These are phyloP conservation scores for Penicillium soppii DNA, from an alignment of 495 filamentous ascomycete species.

Conservation along the genomic window DNA sequence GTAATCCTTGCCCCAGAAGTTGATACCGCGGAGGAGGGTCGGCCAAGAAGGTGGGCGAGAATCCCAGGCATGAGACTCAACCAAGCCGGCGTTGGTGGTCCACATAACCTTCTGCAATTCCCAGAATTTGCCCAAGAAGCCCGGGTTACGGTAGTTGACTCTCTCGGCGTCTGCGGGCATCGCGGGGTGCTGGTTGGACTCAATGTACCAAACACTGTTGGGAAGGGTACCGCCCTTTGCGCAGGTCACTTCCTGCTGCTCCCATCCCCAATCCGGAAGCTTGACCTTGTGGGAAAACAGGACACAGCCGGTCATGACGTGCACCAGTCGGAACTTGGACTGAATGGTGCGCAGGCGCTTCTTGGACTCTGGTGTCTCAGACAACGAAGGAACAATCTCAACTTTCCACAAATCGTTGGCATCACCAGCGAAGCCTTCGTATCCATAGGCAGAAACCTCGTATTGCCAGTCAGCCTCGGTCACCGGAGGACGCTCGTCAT, in stretches of 20 bases:
- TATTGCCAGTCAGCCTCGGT: constrained; percentile 98
- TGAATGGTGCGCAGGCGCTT: constrained; percentile 88
- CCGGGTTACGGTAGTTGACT: constrained; percentile 92
- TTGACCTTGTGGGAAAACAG: constrained; percentile 99
- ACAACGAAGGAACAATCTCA: constrained; percentile 90
- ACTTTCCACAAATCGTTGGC: constrained; percentile 95
- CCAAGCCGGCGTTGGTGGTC: constrained; percentile 93
- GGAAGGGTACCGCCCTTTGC: constrained; percentile 89
- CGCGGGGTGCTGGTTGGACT: constrained; percentile 79
- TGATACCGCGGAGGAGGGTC: constrained; percentile 89
- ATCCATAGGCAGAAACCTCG: constrained; percentile 96
- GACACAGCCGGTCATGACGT: constrained; percentile 95
- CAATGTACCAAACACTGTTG: constrained; percentile 96
- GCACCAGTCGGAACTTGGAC: constrained; percentile 92
- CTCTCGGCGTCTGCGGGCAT: constrained; percentile 75
- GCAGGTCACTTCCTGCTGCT: constrained; percentile 98
- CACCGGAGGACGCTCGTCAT: constrained; percentile 95
- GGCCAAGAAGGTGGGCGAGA: constrained; percentile 94
- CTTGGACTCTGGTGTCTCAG: constrained; percentile 76
- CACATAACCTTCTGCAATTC: constrained; percentile 99
- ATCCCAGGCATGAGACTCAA: constrained; percentile 97
- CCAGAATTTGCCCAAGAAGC: constrained; percentile 98
- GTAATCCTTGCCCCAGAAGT: constrained; percentile 96
- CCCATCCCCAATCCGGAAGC: constrained; percentile 93
- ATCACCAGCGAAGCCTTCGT: constrained; percentile 94